Percentiles rank a stretch among this genome's conserved stretches.
Conservation (phyloP, 31 red algal species). For the Bonnemaisonia californica region DNA sequence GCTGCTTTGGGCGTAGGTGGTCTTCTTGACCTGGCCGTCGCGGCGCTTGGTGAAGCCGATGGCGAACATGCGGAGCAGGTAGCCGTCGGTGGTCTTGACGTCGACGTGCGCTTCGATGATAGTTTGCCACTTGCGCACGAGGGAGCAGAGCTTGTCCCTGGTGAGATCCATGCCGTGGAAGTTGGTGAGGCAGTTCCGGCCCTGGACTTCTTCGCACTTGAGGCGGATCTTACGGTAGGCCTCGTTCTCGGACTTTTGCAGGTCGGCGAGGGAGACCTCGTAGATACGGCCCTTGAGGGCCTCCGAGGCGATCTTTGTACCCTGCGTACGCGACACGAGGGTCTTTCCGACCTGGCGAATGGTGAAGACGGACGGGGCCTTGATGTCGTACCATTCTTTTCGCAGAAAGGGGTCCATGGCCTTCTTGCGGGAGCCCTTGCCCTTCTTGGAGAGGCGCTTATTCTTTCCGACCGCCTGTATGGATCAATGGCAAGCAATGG, state of each 20-base stretch:
- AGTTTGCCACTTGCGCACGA: slow-evolving; percentile 97
- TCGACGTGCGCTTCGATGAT: slow-evolving; percentile 97
- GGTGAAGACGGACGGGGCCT: slow-evolving; percentile 88
- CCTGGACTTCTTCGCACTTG: slow-evolving; percentile 94
- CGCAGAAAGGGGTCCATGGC: slow-evolving; percentile 85
- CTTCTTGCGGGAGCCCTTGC: slow-evolving; percentile 94
- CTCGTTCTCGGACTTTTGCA: slow-evolving; percentile 89
- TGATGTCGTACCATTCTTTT: slow-evolving; percentile 99
- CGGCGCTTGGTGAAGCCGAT: slow-evolving; percentile 97
- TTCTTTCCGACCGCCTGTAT: slow-evolving; percentile 95
- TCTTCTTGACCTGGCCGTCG: slow-evolving; percentile 82
- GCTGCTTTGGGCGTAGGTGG: slow-evolving; percentile 89
- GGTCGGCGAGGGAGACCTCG: slow-evolving; percentile 91
- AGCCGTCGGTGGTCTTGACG: slow-evolving; percentile 96
- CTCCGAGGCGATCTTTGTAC: slow-evolving; percentile 96
- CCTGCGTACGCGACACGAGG: slow-evolving; percentile 87
- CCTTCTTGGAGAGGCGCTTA: slow-evolving; percentile 97
- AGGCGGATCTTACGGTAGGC: slow-evolving; percentile 96
- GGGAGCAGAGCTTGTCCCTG: slow-evolving; percentile 90
- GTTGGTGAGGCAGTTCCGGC: slow-evolving; percentile 86
- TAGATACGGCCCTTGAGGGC: slow-evolving; percentile 92
- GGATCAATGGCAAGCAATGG: too few relatives aligned
- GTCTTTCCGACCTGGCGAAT: slow-evolving; percentile 94
- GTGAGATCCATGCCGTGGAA: slow-evolving; percentile 97
- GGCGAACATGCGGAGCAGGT: slow-evolving; percentile 90